Conservation (phyloP, 1,284 basidiomycete species). For the Pseudozyma pruni region DNA sequence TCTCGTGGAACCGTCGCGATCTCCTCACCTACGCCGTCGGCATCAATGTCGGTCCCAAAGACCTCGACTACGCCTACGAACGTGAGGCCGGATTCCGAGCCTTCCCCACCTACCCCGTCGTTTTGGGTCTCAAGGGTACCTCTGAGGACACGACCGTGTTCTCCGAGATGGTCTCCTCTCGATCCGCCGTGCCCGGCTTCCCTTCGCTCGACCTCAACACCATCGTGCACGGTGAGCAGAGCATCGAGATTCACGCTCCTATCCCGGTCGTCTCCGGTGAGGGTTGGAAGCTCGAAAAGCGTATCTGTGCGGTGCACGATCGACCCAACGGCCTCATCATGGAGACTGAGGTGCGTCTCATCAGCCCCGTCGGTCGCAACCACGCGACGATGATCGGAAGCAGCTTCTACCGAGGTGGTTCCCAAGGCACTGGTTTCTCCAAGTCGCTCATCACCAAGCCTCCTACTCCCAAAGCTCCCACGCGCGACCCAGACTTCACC, state of each 20-base stretch:
- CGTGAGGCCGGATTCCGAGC: constrained; percentile 61
- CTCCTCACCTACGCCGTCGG: constrained; percentile 64
- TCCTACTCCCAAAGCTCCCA: constrained; percentile 40
- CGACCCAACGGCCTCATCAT: constrained; percentile 56
- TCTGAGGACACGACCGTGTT: constrained; percentile 64
- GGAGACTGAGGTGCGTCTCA: constrained; percentile 53
- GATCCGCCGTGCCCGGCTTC: constrained; percentile 49
- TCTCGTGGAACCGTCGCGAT: constrained; percentile 68
- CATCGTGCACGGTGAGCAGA: constrained; percentile 69
- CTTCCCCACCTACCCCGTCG: constrained; percentile 68
- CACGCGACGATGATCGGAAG: constrained; percentile 58
- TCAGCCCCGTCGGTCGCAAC: constrained; percentile 49
- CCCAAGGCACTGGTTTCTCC: constrained; percentile 54
- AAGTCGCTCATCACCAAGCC: constrained; percentile 46
- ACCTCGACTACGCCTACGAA: constrained; percentile 67
- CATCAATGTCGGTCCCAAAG: constrained; percentile 65
- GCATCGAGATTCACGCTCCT: constrained; percentile 65
- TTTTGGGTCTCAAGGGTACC: constrained; percentile 62
- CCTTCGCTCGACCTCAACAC: constrained; percentile 67
- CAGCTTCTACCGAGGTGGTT: constrained; percentile 60
- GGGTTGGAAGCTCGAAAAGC: constrained; percentile 60
- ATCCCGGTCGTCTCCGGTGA: constrained; percentile 57
- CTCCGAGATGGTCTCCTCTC: constrained; percentile 53
- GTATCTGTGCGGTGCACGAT: constrained; percentile 57
- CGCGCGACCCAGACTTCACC: constrained; percentile 43